Evolutionary conservation across 164 flowering plant genomes (phyloP), one percentile per base, ranked within the genome.

Genomic region (Vitis riparia): DNA sequence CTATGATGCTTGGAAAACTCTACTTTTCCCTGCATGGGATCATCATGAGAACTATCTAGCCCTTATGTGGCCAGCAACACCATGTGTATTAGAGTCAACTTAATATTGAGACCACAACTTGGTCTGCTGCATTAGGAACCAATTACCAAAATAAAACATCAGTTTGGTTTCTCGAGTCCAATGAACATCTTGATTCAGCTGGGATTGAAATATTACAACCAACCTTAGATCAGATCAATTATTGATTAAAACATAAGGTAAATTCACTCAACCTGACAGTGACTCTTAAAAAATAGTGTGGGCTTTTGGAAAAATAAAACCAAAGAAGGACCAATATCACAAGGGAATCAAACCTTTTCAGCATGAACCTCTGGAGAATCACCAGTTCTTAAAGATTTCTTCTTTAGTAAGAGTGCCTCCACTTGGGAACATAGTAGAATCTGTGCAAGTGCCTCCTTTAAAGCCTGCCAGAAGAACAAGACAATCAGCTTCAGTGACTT

Each of bases 341-440:
- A 7, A 37, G 47, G 23, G 27, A 68, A 27, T 5, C 3, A 32
- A 55, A 87, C 91, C 89, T 85, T 87, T 63, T 81, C 74, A 67
- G 77, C 67, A 72, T 87, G 89, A 62, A 65, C 19, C 14, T 71
- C 72, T 47, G 81, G 77, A 70, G 88, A 66, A 65, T 87, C 89
- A 13, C 88, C 86, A 78, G 65, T 67, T 9, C 78, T 77, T 44
- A 80, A 53, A 14, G 67, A 53, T 73, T 81, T 87, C 77, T 81
- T 87, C 71, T 75, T 79, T 48, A 81, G 72, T 52, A 84, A 67
- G 52, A 87, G 77, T n/a, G 60, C 78, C 67, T 85, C 86, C 76
- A 87, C 60, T 55, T 55, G 69, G 51, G 84, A 84, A 75, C 76
- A 85, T 5, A 81, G 51, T 47, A 53, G 74, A 73, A 87, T 56